A percentile compares a stretch with the other conserved stretches of the same genome.
Evolutionary conservation across 371 early-diverging fungal species (phyloP).

Genomic region (Rhizomucor pusillus): DNA sequence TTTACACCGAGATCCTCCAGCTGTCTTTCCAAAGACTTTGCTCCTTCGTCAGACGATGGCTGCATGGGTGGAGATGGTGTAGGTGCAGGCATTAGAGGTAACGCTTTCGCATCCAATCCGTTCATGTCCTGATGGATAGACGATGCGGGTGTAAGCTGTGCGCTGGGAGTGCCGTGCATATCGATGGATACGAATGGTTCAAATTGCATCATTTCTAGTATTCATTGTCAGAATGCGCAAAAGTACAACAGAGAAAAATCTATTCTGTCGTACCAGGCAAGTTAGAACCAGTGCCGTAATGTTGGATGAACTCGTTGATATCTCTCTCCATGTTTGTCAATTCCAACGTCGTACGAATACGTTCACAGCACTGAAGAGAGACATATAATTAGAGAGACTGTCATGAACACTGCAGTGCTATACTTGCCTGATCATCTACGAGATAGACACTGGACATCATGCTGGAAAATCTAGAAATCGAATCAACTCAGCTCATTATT

Average conservation of each 20-base stretch:
- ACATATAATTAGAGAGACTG: constrained; percentile 2
- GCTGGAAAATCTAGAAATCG: constrained; percentile 33
- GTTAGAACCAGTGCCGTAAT: constrained; percentile 29
- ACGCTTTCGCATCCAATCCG: neutral
- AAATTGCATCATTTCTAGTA: constrained; percentile 11
- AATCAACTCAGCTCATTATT: neutral
- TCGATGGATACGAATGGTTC: constrained; percentile 10
- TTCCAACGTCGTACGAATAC: constrained; percentile 41
- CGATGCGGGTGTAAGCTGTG: constrained; percentile 5
- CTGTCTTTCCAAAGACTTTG: constrained; percentile 31
- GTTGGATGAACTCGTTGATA: constrained; percentile 29
- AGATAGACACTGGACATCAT: constrained; percentile 44
- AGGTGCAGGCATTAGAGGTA: constrained; percentile 10
- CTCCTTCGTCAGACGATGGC: constrained; percentile 20
- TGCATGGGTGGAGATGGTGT: no score
- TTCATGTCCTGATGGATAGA: constrained; percentile 10
- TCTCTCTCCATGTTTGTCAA: constrained; percentile 36
- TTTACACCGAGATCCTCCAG: constrained; percentile 19
- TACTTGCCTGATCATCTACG: constrained; percentile 42
- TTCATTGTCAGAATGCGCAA: neutral
- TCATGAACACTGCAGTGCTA: neutral
- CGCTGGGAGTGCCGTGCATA: neutral
- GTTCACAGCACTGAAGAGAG: constrained; percentile 30
- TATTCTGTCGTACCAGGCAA: constrained; percentile 25
- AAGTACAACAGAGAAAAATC: no score